These are phyloP conservation scores for Candida nemodendra DNA, from an alignment of 805 yeast genomes.

Conservation along the genomic window DNA sequence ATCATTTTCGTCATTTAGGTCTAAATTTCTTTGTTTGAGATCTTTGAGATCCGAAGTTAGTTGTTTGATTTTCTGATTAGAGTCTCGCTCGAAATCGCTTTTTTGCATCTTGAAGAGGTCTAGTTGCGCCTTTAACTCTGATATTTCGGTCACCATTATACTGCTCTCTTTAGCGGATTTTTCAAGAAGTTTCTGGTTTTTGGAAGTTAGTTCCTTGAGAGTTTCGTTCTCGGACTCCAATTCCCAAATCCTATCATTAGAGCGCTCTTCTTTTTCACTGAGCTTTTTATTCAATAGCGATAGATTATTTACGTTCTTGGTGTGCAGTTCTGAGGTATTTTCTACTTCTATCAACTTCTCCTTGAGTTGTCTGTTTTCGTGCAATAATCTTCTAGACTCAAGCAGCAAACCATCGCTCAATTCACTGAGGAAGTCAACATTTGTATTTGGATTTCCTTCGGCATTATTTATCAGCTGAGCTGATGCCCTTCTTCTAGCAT, in stretches of 20 bases:
- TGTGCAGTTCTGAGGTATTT: slow-evolving; percentile 41
- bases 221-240: slow-evolving; percentile 48
- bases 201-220: slow-evolving; percentile 42
- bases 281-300: slow-evolving; percentile 31
- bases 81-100: slow-evolving; percentile 39
- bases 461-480: slow-evolving; percentile 9
- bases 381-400: slow-evolving; percentile 69
- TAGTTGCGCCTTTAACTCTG: slow-evolving; percentile 43
- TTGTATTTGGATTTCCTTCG: slow-evolving; percentile 42
- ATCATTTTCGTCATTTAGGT: slow-evolving; percentile 70
- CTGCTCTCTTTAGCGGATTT: slow-evolving; percentile 40
- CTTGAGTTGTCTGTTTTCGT: slow-evolving; percentile 54
- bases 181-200: slow-evolving; percentile 39
- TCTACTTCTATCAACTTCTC: slow-evolving; percentile 40
- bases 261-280: slow-evolving; percentile 42
- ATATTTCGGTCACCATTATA: slow-evolving; percentile 22
- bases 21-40: slow-evolving; percentile 51
- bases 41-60: slow-evolving; percentile 44
- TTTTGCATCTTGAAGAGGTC: slow-evolving; percentile 46
- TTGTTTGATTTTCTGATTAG: slow-evolving; percentile 35
- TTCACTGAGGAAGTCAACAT: slow-evolving; percentile 70
- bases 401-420: slow-evolving; percentile 67
- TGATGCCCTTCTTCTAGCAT: slow-evolving; percentile 10
- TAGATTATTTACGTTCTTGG: slow-evolving; percentile 38
- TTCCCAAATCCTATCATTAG: slow-evolving; percentile 65